These are phyloP conservation scores for Boletellus ananiceps DNA, from an alignment of 768 basidiomycete species.

Conservation along the genomic window DNA sequence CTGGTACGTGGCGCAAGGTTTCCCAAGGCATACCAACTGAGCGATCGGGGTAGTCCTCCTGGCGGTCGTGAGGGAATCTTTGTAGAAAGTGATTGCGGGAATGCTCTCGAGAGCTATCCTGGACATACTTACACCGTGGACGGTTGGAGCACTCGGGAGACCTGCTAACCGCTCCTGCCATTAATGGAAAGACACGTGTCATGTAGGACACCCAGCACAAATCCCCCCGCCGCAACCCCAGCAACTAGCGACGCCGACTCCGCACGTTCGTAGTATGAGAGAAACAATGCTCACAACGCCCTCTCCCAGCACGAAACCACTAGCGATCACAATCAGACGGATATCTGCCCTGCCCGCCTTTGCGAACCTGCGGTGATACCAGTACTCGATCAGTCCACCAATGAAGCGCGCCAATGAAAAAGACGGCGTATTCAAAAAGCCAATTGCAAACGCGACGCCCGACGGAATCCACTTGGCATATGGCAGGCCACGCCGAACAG, in stretches of 20 bases:
- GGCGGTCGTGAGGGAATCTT: constrained; percentile 56
- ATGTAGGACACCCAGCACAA: constrained; percentile 62
- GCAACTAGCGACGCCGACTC: constrained; percentile 75
- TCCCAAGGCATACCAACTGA: constrained; percentile 79
- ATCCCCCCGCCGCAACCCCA: constrained; percentile 79
- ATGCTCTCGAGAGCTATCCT: constrained; percentile 70
- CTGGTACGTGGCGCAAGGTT: constrained; percentile 67
- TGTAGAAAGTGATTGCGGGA: constrained; percentile 73
- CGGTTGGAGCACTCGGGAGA: neutral
- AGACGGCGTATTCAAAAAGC: constrained; percentile 92
- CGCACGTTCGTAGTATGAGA: constrained; percentile 67
- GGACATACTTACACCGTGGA: constrained; percentile 42
- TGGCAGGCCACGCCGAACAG: constrained; percentile 42
- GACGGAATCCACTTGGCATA: constrained; percentile 83
- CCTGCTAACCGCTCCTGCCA: neutral
- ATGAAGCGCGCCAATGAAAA: constrained; percentile 90
- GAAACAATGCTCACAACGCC: constrained; percentile 84
- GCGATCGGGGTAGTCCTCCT: constrained; percentile 65
- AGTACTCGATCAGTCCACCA: constrained; percentile 78
- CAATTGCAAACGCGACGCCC: constrained; percentile 92
- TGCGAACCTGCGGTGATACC: constrained; percentile 52
- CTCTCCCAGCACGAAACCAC: constrained; percentile 94
- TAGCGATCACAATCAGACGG: constrained; percentile 79
- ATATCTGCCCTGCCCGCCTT: constrained; percentile 56
- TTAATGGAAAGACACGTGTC: constrained; percentile 3